Evolutionary conservation across 2,329 filamentous ascomycete genomes (phyloP), one percentile per base, ranked within the genome.

Genomic region (Teratosphaeria zuluensis): DNA sequence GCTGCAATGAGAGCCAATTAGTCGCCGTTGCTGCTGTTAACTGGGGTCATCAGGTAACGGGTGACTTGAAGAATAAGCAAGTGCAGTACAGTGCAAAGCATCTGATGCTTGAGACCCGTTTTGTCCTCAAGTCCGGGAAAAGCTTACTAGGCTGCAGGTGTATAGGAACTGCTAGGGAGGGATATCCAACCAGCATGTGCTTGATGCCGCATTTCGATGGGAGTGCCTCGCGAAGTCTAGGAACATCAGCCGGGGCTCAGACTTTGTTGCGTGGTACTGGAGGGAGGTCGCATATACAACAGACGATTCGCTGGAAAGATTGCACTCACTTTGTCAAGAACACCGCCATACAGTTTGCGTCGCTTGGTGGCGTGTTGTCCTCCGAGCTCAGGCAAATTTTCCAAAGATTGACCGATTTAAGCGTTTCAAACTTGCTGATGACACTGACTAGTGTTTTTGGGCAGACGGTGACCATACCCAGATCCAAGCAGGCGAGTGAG

Each of bases 351-450:
- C 16, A 35, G 11, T 54, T n/a, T 9, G 14, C 11, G 28, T 21
- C n/a, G 7, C 19, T 5, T 42, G 7, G 33, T n/a, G 19, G 19
- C 24, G 30, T 3, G 3, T 30, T 1, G 21, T 3, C 9, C 53
- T 24, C 38, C n/a, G 24, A 28, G 24, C 51, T 19, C 6, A 64
- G 54, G 3, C 21, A 19, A n/a, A 66, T 55, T 21, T 65, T 63
- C 63, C 65, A 67, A 9, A 68, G 28, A 21, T 63, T 66, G 52
- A 66, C 54, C 5, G 63, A 64, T 21, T 55, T 56, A 33, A 68
- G 52, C 21, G 62, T 31, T 4, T 48, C 2, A 42, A 65, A 66
- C 24, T 65, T 67, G n/a, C 55, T 54, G 16, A 67, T 56, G 24
- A 61, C 56, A 33, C 58, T 56, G 12, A 64, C 35, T 2, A 68